Base-by-base conservation (phyloP, 2,329 filamentous ascomycete genomes). In the Cladosporium sp. region DNA sequence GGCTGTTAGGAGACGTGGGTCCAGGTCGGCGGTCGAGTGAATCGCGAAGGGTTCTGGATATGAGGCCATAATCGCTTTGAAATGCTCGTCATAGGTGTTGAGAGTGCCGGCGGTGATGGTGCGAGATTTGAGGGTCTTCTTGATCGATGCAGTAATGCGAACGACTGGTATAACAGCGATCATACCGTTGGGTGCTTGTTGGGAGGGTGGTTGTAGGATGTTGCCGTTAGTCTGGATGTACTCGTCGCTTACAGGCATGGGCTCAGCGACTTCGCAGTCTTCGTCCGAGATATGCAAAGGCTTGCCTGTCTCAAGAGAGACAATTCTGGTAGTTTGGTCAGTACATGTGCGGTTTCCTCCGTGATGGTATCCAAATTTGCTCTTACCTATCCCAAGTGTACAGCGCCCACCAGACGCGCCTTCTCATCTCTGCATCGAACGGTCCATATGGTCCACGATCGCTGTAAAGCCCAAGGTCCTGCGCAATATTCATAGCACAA, bases 321-420 rank as follows among this genome's bases (percentile, higher is more conserved):
- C 81, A 30, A 91, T 85, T 68, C 88, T 89, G 72, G 41, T 49
- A 38, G 12, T 15, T 24, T 24, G n/a, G 70, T 78, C 63, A 80
- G 76, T 68, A 49, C 47, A 26, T 65, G 30, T 54, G 30, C 4
- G 2, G 18, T 58, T 44, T 12, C 41, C n/a, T 21, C 41, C 8
- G 7, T 47, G 3, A 47, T 0, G 41, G n/a, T 47, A 1, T 47
- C 41, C n/a, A 47, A 47, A 47, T 47, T 8, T 57, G 36, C 51
- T n/a, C 64, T 54, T 76, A 89, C 87, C 93, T 88, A 79, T 99
- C 95, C 80, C 93, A 88, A 54, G 92, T 87, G 78, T 98, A 98
- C 65, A 97, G 87, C 15, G 92, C 88, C 93, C 95, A 99, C 94
- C 94, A 99, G 2, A 95, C 87, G 65, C 93, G 86, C 68, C 91